phyloP scores from a whole-genome alignment of 2,329 filamentous ascomycete species.

The Trichoderma atroviride region DNA sequence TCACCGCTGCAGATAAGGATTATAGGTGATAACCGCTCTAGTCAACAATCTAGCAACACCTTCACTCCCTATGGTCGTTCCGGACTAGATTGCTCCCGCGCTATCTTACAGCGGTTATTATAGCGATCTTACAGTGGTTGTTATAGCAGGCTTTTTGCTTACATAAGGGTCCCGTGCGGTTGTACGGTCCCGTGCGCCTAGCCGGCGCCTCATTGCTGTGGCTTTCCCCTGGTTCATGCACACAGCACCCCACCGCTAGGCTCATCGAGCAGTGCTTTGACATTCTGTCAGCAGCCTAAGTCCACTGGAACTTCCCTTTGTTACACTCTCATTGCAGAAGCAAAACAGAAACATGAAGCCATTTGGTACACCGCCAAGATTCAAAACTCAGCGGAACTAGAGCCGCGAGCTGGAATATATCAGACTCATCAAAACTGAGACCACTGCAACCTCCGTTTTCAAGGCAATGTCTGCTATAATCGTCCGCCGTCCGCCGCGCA shows the following conservation, averaged over 20 bases:
- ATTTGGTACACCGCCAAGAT: too few species aligned
- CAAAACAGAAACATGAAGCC: background rate
- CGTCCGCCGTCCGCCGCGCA: constrained; percentile 11
- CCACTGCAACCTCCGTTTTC: background rate
- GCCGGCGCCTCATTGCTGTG: background rate
- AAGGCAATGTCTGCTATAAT: background rate
- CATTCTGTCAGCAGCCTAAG: background rate
- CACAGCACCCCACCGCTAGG: background rate
- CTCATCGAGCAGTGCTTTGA: background rate
- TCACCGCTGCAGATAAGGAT: too few species aligned
- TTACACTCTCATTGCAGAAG: background rate
- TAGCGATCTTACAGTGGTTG: too few species aligned
- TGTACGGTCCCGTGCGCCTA: too few species aligned
- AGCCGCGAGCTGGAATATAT: background rate
- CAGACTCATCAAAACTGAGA: background rate
- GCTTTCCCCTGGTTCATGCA: background rate
- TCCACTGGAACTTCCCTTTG: background rate
- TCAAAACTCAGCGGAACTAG: too few species aligned
- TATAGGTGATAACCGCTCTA: too few species aligned
- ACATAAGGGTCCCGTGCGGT: too few species aligned
- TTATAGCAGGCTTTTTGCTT: too few species aligned
- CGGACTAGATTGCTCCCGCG: too few species aligned
- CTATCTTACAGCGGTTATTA: too few species aligned
- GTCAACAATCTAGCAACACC: too few species aligned
- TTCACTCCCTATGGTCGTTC: too few species aligned